phyloP scores from a whole-genome alignment of 129 eudicot genomes.

The Flaveria sonorensis region DNA sequence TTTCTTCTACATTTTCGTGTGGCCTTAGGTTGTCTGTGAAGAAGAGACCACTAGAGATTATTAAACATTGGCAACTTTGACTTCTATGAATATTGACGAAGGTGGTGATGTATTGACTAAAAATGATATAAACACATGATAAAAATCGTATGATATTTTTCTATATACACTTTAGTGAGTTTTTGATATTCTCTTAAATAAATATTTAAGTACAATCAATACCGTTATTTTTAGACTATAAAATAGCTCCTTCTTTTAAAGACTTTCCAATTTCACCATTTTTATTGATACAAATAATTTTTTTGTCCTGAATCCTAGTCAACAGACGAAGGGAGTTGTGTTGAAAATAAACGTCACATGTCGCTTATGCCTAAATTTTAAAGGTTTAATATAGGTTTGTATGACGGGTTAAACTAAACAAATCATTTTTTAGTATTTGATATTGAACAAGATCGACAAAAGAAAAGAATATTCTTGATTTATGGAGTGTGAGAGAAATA shows the following conservation, averaged over 20 bases:
- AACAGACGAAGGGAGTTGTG: background rate
- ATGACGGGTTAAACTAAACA: too few relatives aligned
- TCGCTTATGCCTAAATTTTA: too few relatives aligned
- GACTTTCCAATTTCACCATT: background rate
- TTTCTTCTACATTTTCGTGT: background rate
- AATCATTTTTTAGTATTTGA: too few relatives aligned
- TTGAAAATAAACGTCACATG: background rate
- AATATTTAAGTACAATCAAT: background rate
- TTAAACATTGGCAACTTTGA: constrained; percentile 1
- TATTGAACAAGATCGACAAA: too few relatives aligned
- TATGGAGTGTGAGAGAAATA: too few relatives aligned
- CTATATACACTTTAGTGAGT: background rate
- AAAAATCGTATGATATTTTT: background rate
- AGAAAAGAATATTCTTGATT: too few relatives aligned
- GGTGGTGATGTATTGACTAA: background rate
- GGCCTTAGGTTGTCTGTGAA: background rate
- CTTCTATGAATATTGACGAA: background rate
- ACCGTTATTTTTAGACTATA: background rate
- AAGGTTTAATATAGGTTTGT: too few relatives aligned
- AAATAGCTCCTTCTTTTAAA: background rate
- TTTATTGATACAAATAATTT: background rate
- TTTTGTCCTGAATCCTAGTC: background rate
- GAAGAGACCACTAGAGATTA: background rate
- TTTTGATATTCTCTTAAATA: background rate
- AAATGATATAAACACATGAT: background rate